Base-by-base conservation (phyloP, 2,329 filamentous ascomycete species). In the Paecilomyces sp. region DNA sequence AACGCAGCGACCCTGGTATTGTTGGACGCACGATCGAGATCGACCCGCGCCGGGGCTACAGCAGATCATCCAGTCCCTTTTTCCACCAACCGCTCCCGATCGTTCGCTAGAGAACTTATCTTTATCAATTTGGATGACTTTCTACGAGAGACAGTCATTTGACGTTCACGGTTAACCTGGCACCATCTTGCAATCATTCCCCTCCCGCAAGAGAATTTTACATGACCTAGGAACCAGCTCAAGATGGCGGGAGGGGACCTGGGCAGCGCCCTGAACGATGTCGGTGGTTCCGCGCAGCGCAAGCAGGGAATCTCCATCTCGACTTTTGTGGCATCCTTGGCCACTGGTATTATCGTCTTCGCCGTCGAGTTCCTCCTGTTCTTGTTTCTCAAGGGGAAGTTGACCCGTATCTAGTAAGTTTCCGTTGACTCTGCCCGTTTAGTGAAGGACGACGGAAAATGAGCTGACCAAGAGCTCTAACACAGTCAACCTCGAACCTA, bases 331-430 rank as follows among this genome's bases (percentile, higher is more conserved):
- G 85, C 88, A 56, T 88, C 88, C 51, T 70, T 90, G 63, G 81
- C 79, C 36, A 82, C 85, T 56, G 86, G 86, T 69, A 70, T 88
- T 54, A 74, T 84, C 18, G 74, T 90, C 58, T 90, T 90, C 62
- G 82, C 79, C 0, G 75, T 87, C 4, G 80, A 86, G 70, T 78
- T 91, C 36, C 69, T 87, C 11, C 69, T 89, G n/a, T 96, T 96
- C 72, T 72, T 91, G 6, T 67, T 94, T 1, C 77, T 96, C 51
- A 87, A 91, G 64, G 88, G 90, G 61, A 92, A 90, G 64, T 76
- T 96, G 36, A 86, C 87, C 1, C 83, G 91, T 63, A 95, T 96
- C 62, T 96, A 92, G 89, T 92, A 77, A 69, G 87, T 78, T 11
- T 9, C 9, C 56, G 36, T 52, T 2, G 15, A 28, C 22, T 50